phyloP scores from a whole-genome alignment of 2,329 filamentous ascomycete species.

The Colletotrichum sidae region DNA sequence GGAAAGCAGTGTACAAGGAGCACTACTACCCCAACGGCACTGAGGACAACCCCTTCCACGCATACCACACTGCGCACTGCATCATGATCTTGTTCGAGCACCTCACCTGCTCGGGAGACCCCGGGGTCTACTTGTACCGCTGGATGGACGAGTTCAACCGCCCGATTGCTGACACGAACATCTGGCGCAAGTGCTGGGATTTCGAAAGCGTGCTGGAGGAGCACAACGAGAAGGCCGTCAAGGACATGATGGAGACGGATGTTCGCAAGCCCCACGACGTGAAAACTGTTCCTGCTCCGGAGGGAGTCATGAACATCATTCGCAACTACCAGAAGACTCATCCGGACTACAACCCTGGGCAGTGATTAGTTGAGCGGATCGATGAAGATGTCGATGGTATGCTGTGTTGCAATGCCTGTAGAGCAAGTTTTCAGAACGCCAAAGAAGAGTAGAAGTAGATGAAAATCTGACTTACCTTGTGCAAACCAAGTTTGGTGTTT shows the following conservation, averaged over 20 bases:
- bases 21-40: slow-evolving; percentile 28
- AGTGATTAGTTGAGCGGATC: neutral
- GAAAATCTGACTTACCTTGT: too few relatives aligned
- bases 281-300: slow-evolving; percentile 15
- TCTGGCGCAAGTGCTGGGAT: slow-evolving; percentile 24
- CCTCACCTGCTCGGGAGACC: slow-evolving; percentile 13
- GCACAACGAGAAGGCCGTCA: slow-evolving; percentile 14
- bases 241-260: slow-evolving; percentile 17
- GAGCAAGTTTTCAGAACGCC: too few relatives aligned
- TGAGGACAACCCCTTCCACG: slow-evolving; percentile 22
- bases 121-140: slow-evolving; percentile 13
- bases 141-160: slow-evolving; percentile 24
- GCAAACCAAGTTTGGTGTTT: too few relatives aligned
- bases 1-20: slow-evolving; percentile 13
- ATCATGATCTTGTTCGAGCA: slow-evolving; percentile 26
- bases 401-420: too few relatives aligned
- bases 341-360: slow-evolving; percentile 18
- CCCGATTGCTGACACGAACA: slow-evolving; percentile 16
- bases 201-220: slow-evolving; percentile 18
- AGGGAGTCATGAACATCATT: slow-evolving; percentile 21
- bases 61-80: slow-evolving; percentile 19
- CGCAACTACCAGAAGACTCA: slow-evolving; percentile 23
- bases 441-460: too few relatives aligned
- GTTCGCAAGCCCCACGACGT: slow-evolving; percentile 13
- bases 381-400: neutral